Conservation (phyloP, 495 filamentous ascomycete genomes). For the Hypoxylon crocopeplum region DNA sequence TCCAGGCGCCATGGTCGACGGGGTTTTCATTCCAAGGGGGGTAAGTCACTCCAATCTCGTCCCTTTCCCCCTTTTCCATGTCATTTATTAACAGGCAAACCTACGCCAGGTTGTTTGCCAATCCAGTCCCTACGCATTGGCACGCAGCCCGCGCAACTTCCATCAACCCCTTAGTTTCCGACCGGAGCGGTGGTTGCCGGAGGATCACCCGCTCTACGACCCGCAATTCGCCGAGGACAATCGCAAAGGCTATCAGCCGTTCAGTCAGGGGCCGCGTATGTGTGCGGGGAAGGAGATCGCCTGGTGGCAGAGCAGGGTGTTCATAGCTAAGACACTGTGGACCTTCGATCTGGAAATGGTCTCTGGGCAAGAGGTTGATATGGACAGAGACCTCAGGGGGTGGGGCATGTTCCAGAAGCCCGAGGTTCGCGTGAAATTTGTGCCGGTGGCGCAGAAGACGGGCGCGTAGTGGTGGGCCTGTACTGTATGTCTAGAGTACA, state of each 20-base stretch:
- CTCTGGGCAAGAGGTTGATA: conserved; percentile 1
- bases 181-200: conserved; percentile 33
- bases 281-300: conserved; percentile 30
- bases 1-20: conserved; percentile 36
- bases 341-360: conserved; percentile 27
- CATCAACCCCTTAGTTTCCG: conserved; percentile 23
- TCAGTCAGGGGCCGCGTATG: conserved; percentile 30
- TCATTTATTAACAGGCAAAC: too few relatives aligned
- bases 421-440: conserved; percentile 15
- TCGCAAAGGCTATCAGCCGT: conserved; percentile 27
- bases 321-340: conserved; percentile 42
- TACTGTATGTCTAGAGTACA: too few relatives aligned
- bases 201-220: conserved; percentile 26
- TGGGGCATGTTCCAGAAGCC: conserved; percentile 31
- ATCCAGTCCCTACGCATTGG: too few relatives aligned
- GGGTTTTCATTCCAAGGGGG: conserved; percentile 33
- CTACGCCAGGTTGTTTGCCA: too few relatives aligned
- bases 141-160: conserved; percentile 24
- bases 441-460: too few relatives aligned
- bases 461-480: too few relatives aligned
- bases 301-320: conserved; percentile 30
- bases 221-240: conserved; percentile 19
- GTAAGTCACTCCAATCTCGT: conserved; percentile 24
- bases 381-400: conserved; percentile 19
- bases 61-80: too few relatives aligned